These are phyloP conservation scores for Aspergillus tubingensis DNA, from an alignment of 2,329 filamentous ascomycete species.

Conservation along the genomic window DNA sequence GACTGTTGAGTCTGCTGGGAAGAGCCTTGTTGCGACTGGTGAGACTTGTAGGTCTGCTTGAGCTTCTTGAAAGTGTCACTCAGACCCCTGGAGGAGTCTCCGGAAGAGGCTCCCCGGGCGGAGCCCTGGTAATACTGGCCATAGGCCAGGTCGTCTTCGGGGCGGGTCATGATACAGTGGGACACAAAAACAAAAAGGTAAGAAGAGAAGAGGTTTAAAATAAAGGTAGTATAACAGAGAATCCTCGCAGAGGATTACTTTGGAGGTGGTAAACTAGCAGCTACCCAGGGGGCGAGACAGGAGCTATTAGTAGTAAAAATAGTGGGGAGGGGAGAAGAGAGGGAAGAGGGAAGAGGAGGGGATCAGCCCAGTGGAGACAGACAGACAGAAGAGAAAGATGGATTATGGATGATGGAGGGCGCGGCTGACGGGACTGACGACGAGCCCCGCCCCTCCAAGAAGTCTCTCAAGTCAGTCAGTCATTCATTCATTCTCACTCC, in stretches of 20 bases:
- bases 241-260: neutral
- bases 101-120: slow-evolving; percentile 35
- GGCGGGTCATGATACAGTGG: slow-evolving; percentile 35
- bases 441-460: slow-evolving; percentile 1
- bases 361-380: neutral
- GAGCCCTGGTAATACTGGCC: slow-evolving; percentile 49
- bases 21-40: slow-evolving; percentile 22
- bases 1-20: slow-evolving; percentile 5
- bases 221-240: neutral
- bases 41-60: slow-evolving; percentile 41
- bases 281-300: neutral
- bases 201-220: neutral
- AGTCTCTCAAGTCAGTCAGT: neutral
- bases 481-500: neutral
- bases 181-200: neutral
- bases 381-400: neutral
- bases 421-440: neutral
- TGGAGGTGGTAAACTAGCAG: neutral
- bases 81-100: slow-evolving; percentile 50
- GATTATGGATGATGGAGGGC: neutral
- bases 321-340: no score
- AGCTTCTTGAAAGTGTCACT: slow-evolving; percentile 55
- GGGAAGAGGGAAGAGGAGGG: neutral
- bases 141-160: slow-evolving; percentile 58
- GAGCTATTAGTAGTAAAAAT: neutral